Percentiles rank a stretch among this genome's conserved stretches.
Evolutionary conservation across 202 grass and related monocot genomes (phyloP).

Genomic region (Schoenoplectus tabernaemontani): DNA sequence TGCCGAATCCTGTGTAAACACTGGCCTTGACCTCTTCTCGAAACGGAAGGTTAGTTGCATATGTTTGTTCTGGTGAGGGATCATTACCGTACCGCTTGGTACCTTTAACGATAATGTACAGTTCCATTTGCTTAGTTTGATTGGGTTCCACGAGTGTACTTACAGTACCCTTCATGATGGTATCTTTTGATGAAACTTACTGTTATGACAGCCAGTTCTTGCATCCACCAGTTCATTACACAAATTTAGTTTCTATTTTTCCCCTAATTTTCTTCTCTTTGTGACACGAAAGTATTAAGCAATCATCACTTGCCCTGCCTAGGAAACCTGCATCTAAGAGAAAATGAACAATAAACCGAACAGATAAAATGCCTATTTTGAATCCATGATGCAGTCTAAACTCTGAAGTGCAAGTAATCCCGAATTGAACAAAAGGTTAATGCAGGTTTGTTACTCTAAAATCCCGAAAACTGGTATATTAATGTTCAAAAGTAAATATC

Average conservation of each 20-base stretch:
- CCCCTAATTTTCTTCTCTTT: background rate
- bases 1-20: constrained; percentile 72
- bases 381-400: background rate
- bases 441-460: background rate
- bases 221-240: background rate
- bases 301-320: background rate
- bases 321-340: background rate
- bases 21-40: constrained; percentile 77
- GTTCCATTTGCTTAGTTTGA: background rate
- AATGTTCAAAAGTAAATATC: constrained; percentile 11
- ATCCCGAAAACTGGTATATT: constrained; percentile 1
- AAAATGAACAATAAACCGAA: background rate
- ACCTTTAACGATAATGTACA: background rate
- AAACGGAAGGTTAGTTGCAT: constrained; percentile 62
- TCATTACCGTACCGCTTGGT: background rate
- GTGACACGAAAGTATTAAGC: background rate
- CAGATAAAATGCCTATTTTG: background rate
- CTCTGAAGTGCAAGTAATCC: background rate
- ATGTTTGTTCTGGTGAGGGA: background rate
- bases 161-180: background rate
- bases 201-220: background rate
- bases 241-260: background rate
- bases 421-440: constrained; percentile 1
- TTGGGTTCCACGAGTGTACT: background rate
- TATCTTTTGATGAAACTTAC: background rate